Evolutionary conservation across 306 rosid genomes (phyloP).

Genomic region (Vigna mungo): DNA sequence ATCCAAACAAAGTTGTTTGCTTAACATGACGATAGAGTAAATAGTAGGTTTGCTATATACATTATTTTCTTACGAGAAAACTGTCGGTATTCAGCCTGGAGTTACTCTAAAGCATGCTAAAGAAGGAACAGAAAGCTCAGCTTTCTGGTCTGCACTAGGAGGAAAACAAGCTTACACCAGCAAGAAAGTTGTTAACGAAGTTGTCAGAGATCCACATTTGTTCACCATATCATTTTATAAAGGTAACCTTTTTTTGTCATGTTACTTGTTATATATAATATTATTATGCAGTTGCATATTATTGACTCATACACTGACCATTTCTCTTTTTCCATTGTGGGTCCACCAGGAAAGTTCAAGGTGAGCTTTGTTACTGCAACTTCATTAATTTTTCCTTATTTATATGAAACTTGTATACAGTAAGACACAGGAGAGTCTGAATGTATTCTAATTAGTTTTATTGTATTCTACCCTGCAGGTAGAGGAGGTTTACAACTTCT

Average conservation of each 20-base stretch:
- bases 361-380: conserved; percentile 58
- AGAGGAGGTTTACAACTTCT: conserved; percentile 88
- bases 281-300: conserved; percentile 12
- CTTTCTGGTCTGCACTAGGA: conserved; percentile 92
- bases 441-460: conserved; percentile 38
- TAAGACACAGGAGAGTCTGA: conserved; percentile 11
- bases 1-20: not conserved
- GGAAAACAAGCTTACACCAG: conserved; percentile 84
- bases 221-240: conserved; percentile 68
- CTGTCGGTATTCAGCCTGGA: conserved; percentile 78
- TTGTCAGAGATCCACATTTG: conserved; percentile 82
- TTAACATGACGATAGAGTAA: conserved; percentile 4
- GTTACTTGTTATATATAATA: conserved; percentile 28
- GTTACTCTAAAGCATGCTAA: conserved; percentile 78
- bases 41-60: conserved; percentile 20
- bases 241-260: conserved; percentile 58
- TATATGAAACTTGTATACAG: conserved; percentile 27
- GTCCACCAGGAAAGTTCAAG: conserved; percentile 81
- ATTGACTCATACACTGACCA: conserved; percentile 51
- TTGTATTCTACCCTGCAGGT: conserved; percentile 57
- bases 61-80: conserved; percentile 39
- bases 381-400: conserved; percentile 17
- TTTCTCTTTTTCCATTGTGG: conserved; percentile 54
- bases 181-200: conserved; percentile 68
- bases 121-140: conserved; percentile 94